Conservation (phyloP, 805 yeast species). For the Hanseniaspora mollemarum region DNA sequence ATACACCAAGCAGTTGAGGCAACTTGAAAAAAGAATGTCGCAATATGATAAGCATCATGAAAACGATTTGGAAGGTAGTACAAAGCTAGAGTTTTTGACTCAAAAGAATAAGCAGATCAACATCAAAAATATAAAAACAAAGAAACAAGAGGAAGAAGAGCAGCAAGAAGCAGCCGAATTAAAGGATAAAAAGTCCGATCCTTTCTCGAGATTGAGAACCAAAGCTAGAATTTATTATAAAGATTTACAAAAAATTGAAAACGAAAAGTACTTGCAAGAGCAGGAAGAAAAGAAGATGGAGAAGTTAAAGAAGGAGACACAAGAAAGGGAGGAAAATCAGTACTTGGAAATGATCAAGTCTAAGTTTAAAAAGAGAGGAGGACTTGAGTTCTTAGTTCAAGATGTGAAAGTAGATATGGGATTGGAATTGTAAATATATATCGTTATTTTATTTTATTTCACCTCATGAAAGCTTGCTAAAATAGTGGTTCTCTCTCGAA, state of each 20-base stretch:
- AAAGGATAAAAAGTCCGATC: conserved; percentile 47
- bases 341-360: conserved; percentile 15
- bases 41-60: conserved; percentile 32
- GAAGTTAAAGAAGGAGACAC: conserved; percentile 29
- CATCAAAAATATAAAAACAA: conserved; percentile 51
- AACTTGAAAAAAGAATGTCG: conserved; percentile 32
- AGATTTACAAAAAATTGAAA: conserved; percentile 42
- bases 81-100: conserved; percentile 57
- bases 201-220: conserved; percentile 82
- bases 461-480: neutral
- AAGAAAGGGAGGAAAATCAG: conserved; percentile 11
- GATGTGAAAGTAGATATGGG: conserved; percentile 11
- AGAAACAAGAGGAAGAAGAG: conserved; percentile 46
- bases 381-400: conserved; percentile 15
- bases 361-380: conserved; percentile 16
- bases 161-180: conserved; percentile 21
- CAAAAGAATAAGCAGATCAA: conserved; percentile 77
- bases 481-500: conserved; percentile 12
- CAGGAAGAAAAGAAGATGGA: conserved; percentile 38
- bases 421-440: conserved; percentile 9
- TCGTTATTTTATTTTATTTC: neutral
- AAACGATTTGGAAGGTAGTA: conserved; percentile 32
- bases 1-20: conserved; percentile 39
- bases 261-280: conserved; percentile 46
- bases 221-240: conserved; percentile 71